phyloP scores from a whole-genome alignment of 2,329 filamentous ascomycete species.

The Colletotrichum sp. region DNA sequence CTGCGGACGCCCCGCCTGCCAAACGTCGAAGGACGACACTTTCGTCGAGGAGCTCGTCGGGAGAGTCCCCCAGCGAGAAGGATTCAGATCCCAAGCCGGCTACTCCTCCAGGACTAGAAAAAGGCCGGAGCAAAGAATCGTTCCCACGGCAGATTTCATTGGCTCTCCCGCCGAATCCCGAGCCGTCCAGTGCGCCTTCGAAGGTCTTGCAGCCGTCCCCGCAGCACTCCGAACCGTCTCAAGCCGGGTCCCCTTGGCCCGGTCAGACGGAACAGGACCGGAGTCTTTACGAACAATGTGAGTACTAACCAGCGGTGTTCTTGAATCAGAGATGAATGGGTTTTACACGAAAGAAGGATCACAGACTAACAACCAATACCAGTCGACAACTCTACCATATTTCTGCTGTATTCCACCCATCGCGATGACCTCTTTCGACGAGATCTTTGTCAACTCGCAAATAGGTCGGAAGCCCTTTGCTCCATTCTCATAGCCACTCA shows the following conservation, averaged over 20 bases:
- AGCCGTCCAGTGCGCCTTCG: neutral
- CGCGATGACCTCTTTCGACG: neutral
- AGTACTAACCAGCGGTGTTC: no score
- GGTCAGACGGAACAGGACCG: neutral
- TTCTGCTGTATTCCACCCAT: neutral
- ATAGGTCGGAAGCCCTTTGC: neutral
- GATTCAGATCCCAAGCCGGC: neutral
- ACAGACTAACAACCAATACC: neutral
- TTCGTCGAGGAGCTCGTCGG: neutral
- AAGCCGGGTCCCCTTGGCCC: neutral
- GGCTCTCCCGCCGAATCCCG: neutral
- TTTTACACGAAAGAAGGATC: neutral
- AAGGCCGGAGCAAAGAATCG: rapidly evolving
- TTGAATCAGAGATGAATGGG: rapidly evolving
- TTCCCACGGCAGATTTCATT: neutral
- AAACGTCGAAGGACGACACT: neutral
- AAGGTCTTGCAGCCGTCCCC: neutral
- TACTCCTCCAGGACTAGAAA: neutral
- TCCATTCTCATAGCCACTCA: neutral
- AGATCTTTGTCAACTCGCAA: neutral
- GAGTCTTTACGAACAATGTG: neutral
- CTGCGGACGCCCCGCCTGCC: neutral
- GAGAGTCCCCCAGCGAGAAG: neutral
- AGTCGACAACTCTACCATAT: neutral
- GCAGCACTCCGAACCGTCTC: neutral